Percentiles rank a stretch among this genome's conserved stretches.
These are phyloP conservation scores for Candida lessepsii DNA, from an alignment of 805 yeast genomes.

Conservation along the genomic window DNA sequence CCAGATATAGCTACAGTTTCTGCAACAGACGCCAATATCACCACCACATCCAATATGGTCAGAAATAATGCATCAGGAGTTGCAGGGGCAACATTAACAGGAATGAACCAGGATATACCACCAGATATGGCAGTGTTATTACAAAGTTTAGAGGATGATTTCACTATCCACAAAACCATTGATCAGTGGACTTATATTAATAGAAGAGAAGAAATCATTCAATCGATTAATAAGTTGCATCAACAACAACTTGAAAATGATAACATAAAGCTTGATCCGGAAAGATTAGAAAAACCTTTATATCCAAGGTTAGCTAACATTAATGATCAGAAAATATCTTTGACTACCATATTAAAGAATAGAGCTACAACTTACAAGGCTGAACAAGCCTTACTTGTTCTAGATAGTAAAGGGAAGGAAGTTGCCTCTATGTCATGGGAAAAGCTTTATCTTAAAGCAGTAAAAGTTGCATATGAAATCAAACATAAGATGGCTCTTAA, in stretches of 20 bases:
- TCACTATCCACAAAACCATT: slow-evolving; percentile 37
- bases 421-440: slow-evolving; percentile 81
- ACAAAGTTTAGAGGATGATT: slow-evolving; percentile 43
- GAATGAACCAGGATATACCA: slow-evolving; percentile 36
- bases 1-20: slow-evolving; percentile 23
- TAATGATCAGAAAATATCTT: slow-evolving; percentile 16
- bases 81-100: slow-evolving; percentile 16
- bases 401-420: slow-evolving; percentile 84
- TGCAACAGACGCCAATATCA: slow-evolving; percentile 22
- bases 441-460: slow-evolving; percentile 76
- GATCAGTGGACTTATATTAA: slow-evolving; percentile 50
- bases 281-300: slow-evolving; percentile 55
- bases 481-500: slow-evolving; percentile 69
- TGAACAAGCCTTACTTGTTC: slow-evolving; percentile 67
- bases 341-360: slow-evolving; percentile 70
- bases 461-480: slow-evolving; percentile 83
- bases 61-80: slow-evolving; percentile 8
- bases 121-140: slow-evolving; percentile 45
- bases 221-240: slow-evolving; percentile 33
- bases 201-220: slow-evolving; percentile 44
- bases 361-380: slow-evolving; percentile 62
- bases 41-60: slow-evolving; percentile 18
- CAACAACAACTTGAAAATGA: slow-evolving; percentile 28
- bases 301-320: slow-evolving; percentile 46
- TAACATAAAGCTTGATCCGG: slow-evolving; percentile 26